phyloP scores from a whole-genome alignment of 192 early-diverging fungal genomes.

The Thamnidium elegans region DNA sequence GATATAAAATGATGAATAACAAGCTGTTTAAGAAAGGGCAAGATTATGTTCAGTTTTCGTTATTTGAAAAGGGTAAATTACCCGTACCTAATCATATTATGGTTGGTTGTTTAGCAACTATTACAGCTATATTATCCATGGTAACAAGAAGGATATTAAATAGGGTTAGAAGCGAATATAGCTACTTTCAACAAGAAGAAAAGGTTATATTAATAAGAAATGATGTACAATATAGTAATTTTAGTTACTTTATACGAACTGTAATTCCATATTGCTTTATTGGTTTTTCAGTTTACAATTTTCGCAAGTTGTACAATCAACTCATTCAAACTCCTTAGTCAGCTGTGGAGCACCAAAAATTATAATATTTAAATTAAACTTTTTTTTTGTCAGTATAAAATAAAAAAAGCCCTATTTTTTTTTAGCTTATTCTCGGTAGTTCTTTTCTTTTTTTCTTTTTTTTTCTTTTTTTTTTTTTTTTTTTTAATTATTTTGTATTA shows the following conservation, averaged over 20 bases:
- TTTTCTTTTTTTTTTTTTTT: slow-evolving; percentile 1
- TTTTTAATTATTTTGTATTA: background rate
- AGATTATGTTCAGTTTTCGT: background rate
- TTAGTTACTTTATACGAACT: background rate
- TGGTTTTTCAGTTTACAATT: slow-evolving; percentile 1
- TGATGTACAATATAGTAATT: background rate
- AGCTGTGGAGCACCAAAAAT: background rate
- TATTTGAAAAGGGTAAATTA: background rate
- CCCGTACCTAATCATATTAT: background rate
- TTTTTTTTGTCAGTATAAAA: no score
- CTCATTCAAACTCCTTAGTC: background rate
- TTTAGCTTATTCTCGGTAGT: no score
- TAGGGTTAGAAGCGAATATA: slow-evolving; percentile 5
- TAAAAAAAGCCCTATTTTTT: background rate
- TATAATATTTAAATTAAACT: no score
- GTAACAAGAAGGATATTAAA: background rate
- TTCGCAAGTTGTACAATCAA: background rate
- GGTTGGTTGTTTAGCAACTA: background rate
- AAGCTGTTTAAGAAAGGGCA: background rate
- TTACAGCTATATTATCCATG: background rate
- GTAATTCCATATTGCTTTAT: slow-evolving; percentile 14
- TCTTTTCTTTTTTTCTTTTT: slow-evolving; percentile 7
- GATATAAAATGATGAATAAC: background rate
- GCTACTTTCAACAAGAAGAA: background rate
- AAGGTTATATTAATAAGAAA: slow-evolving; percentile 18